These are phyloP conservation scores for Malassezia globosa DNA, from an alignment of 1,284 basidiomycete genomes.

Conservation along the genomic window DNA sequence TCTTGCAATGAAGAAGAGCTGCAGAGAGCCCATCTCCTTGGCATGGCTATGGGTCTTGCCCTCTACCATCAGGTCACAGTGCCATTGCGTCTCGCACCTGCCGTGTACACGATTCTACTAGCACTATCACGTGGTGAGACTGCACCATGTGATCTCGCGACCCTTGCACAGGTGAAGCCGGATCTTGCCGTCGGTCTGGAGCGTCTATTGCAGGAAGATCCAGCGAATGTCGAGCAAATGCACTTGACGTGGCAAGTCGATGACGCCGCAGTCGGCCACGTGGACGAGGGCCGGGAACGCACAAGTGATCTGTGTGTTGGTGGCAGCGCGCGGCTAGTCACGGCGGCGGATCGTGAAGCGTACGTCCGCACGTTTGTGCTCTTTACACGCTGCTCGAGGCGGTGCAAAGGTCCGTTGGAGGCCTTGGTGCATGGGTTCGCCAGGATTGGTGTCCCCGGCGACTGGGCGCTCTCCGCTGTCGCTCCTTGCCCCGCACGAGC, in stretches of 20 bases:
- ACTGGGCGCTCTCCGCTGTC: constrained; percentile 14
- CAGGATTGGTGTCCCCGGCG: constrained; percentile 9
- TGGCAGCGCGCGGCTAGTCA: constrained; percentile 1
- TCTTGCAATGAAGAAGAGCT: constrained; percentile 2
- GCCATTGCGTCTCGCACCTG: constrained; percentile 17
- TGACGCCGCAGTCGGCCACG: background rate
- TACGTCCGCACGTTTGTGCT: constrained; percentile 11
- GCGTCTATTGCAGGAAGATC: constrained; percentile 16
- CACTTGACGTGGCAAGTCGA: constrained; percentile 4
- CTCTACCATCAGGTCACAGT: constrained; percentile 25
- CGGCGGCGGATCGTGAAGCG: constrained; percentile 1
- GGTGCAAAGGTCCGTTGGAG: constrained; percentile 9
- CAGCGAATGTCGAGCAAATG: constrained; percentile 1
- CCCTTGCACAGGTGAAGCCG: constrained; percentile 19
- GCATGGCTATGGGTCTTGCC: constrained; percentile 24
- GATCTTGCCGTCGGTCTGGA: constrained; percentile 19
- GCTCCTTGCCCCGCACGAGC: constrained; percentile 6
- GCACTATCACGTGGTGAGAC: constrained; percentile 1
- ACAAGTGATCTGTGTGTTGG: background rate
- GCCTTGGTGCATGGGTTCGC: constrained; percentile 19
- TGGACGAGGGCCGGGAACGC: background rate
- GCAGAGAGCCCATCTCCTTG: constrained; percentile 19
- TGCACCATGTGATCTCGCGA: constrained; percentile 12
- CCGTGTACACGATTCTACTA: constrained; percentile 21
- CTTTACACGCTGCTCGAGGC: background rate